Evolutionary conservation across 441 rosid genomes (phyloP).

Genomic region (Pelargonium myrrhifolium): DNA sequence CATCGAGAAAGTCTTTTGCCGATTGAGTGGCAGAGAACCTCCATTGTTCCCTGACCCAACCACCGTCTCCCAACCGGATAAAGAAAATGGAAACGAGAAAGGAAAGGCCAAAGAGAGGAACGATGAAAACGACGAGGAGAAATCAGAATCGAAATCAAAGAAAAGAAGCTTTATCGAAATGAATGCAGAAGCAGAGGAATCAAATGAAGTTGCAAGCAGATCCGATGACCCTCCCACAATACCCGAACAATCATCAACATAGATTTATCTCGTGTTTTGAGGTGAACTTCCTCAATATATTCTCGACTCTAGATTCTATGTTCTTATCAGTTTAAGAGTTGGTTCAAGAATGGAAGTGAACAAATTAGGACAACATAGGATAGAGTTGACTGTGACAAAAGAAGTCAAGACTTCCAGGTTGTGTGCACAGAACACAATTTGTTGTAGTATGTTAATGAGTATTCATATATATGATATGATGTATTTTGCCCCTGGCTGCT

Average conservation of each 20-base stretch:
- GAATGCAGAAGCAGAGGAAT: slow-evolving; percentile 28
- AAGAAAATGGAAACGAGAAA: slow-evolving; percentile 25
- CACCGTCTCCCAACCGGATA: slow-evolving; percentile 26
- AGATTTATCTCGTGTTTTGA: too few relatives aligned
- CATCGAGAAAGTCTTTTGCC: slow-evolving; percentile 25
- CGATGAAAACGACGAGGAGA: slow-evolving; percentile 28
- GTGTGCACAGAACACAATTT: neutral
- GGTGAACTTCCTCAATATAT: neutral
- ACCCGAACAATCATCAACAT: slow-evolving; percentile 19
- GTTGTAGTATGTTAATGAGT: too few relatives aligned
- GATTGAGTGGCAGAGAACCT: slow-evolving; percentile 65
- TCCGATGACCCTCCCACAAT: slow-evolving; percentile 27
- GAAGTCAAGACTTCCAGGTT: neutral
- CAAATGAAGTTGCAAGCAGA: slow-evolving; percentile 32
- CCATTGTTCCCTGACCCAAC: slow-evolving; percentile 46
- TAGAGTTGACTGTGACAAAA: slow-evolving; percentile 3
- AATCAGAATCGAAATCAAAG: slow-evolving; percentile 37
- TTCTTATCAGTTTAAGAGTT: neutral
- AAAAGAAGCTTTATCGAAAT: slow-evolving; percentile 55
- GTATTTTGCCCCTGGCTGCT: too few relatives aligned
- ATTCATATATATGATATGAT: too few relatives aligned
- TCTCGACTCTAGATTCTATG: neutral
- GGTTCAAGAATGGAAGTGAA: neutral
- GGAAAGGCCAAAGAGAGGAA: slow-evolving; percentile 26
- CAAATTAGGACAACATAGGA: neutral